phyloP scores from a whole-genome alignment of 805 yeast genomes.

The Candida nonsorbophila region DNA sequence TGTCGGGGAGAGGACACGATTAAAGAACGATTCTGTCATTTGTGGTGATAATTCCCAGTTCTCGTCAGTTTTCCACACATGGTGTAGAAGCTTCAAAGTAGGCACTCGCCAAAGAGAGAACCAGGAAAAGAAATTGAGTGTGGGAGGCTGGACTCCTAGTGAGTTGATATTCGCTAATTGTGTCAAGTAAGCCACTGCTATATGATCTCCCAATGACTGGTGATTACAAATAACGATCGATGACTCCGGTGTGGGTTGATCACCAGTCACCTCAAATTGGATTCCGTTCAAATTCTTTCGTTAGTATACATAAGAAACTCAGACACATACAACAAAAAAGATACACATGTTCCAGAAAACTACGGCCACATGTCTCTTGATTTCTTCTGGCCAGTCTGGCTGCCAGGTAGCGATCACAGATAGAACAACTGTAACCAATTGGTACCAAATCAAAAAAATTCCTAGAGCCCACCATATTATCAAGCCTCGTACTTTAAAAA shows the following conservation, averaged over 20 bases:
- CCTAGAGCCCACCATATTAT: constrained; percentile 12
- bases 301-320: constrained; percentile 6
- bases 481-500: constrained; percentile 12
- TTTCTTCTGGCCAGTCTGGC: constrained; percentile 15
- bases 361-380: constrained; percentile 13
- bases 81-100: constrained; percentile 38
- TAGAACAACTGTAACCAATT: constrained; percentile 13
- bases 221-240: constrained; percentile 55
- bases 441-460: constrained; percentile 13
- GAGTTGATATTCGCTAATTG: constrained; percentile 15
- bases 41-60: constrained; percentile 55
- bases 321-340: constrained; percentile 23
- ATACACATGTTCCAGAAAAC: constrained; percentile 26
- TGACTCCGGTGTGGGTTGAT: constrained; percentile 27
- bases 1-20: constrained; percentile 27
- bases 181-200: constrained; percentile 44
- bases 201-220: constrained; percentile 60
- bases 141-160: constrained; percentile 22
- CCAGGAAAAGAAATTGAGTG: constrained; percentile 67
- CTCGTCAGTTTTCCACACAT: constrained; percentile 57
- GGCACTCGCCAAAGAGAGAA: constrained; percentile 61
- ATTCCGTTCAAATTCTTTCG: constrained; percentile 31
- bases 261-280: constrained; percentile 38
- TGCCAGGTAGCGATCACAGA: constrained; percentile 8
- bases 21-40: constrained; percentile 30